phyloP scores from a whole-genome alignment of 805 yeast species.

The Pichia scutulata region DNA sequence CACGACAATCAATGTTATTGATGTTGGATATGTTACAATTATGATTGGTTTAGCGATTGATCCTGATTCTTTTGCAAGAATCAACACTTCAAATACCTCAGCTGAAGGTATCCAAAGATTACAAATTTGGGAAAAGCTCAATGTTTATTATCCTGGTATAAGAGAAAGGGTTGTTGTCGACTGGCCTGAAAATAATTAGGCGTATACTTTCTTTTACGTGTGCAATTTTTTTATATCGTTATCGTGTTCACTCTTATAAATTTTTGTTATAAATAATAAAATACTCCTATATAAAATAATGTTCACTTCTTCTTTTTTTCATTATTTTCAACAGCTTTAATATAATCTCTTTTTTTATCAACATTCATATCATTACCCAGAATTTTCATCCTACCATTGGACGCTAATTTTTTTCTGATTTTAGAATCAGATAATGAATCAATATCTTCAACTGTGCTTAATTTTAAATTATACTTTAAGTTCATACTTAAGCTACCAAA shows the following conservation, averaged over 20 bases:
- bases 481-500: constrained; percentile 12
- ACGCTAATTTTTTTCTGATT: constrained; percentile 27
- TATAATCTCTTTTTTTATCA: constrained; percentile 38
- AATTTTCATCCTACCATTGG: constrained; percentile 41
- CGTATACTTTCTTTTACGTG: no score
- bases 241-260: background rate
- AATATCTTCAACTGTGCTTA: constrained; percentile 14
- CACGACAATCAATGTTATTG: constrained; percentile 64
- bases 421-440: constrained; percentile 4
- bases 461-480: constrained; percentile 17
- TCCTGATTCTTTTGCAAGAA: constrained; percentile 64
- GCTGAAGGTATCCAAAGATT: constrained; percentile 33
- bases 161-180: constrained; percentile 23
- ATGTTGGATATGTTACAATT: constrained; percentile 76
- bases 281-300: no score
- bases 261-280: background rate
- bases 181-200: constrained; percentile 18
- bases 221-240: background rate
- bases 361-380: constrained; percentile 39
- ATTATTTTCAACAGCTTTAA: constrained; percentile 2
- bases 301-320: constrained; percentile 5
- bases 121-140: constrained; percentile 38
- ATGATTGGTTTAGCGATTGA: constrained; percentile 77
- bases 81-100: constrained; percentile 21
- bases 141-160: constrained; percentile 26